Conservation (phyloP, 2,329 filamentous ascomycete genomes). For the Fusarium chlamydosporum region DNA sequence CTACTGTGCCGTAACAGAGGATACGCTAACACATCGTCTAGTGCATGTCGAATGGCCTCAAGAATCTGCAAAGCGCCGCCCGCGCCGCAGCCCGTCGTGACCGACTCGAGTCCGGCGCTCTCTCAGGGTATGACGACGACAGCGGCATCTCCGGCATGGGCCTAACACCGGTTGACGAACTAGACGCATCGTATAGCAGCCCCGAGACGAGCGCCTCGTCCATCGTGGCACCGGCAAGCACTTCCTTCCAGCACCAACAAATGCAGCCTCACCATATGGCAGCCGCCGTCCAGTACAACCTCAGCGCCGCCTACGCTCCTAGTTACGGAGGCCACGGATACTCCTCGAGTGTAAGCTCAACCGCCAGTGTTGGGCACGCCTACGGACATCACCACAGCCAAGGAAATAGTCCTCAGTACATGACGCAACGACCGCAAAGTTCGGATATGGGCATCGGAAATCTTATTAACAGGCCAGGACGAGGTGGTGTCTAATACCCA, state of each 20-base stretch:
- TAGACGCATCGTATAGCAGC: slow-evolving; percentile 70
- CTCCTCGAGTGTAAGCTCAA: slow-evolving; percentile 68
- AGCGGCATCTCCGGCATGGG: slow-evolving; percentile 76
- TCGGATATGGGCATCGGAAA: slow-evolving; percentile 73
- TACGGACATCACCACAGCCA: slow-evolving; percentile 53
- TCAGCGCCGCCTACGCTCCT: slow-evolving; percentile 42
- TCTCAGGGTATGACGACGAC: slow-evolving; percentile 74
- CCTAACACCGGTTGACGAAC: slow-evolving; percentile 71
- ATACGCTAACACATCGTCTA: slow-evolving; percentile 55
- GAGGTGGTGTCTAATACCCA: slow-evolving; percentile 44
- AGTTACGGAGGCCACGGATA: slow-evolving; percentile 60
- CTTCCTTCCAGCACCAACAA: slow-evolving; percentile 52
- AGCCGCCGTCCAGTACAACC: slow-evolving; percentile 46
- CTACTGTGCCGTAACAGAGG: not conserved
- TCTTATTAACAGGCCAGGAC: slow-evolving; percentile 67
- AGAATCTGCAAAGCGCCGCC: slow-evolving; percentile 80
- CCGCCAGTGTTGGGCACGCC: slow-evolving; percentile 56
- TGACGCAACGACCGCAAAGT: slow-evolving; percentile 65
- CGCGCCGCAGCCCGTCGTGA: slow-evolving; percentile 76
- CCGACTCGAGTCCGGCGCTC: slow-evolving; percentile 64
- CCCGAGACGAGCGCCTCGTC: slow-evolving; percentile 65
- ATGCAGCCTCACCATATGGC: slow-evolving; percentile 48
- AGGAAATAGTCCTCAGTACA: slow-evolving; percentile 62
- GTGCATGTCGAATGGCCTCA: slow-evolving; percentile 88
- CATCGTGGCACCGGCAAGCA: slow-evolving; percentile 57